Evolutionary conservation across 2,329 filamentous ascomycete species (phyloP).

Genomic region (Cercospora sojina): DNA sequence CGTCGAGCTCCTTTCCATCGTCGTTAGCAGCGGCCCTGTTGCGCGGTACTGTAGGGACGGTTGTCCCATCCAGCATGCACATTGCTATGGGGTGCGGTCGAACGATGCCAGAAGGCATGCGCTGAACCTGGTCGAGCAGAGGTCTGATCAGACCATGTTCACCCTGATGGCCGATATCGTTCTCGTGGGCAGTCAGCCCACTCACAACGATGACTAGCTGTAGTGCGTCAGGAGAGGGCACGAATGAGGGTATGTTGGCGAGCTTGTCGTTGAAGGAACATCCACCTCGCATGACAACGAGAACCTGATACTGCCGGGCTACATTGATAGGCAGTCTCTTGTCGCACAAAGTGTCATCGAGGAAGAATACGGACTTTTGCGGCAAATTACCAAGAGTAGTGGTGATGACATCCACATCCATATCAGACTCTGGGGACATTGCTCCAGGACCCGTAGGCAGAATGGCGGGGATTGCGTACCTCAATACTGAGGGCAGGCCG

Average conservation of each 20-base stretch:
- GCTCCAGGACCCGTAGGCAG: slow-evolving; percentile 63
- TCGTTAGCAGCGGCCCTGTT: not conserved
- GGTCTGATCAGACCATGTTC: slow-evolving; percentile 57
- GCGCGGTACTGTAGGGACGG: slow-evolving; percentile 24
- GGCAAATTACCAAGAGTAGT: slow-evolving; percentile 45
- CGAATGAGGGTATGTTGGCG: slow-evolving; percentile 75
- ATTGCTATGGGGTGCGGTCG: slow-evolving; percentile 74
- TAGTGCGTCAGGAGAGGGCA: slow-evolving; percentile 52
- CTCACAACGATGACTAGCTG: slow-evolving; percentile 80
- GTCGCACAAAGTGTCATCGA: slow-evolving; percentile 68
- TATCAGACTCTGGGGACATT: slow-evolving; percentile 59
- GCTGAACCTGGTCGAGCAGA: slow-evolving; percentile 71
- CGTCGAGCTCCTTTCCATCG: slow-evolving; percentile 4
- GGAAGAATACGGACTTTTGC: slow-evolving; percentile 58
- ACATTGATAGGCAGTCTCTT: slow-evolving; percentile 52
- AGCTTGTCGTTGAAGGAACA: slow-evolving; percentile 86
- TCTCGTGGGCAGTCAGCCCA: slow-evolving; percentile 48
- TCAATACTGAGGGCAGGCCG: slow-evolving; percentile 30
- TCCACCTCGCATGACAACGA: slow-evolving; percentile 76
- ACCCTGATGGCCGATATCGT: not conserved
- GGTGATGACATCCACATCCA: slow-evolving; percentile 30
- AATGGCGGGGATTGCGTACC: slow-evolving; percentile 49
- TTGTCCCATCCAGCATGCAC: slow-evolving; percentile 70
- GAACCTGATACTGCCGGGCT: slow-evolving; percentile 64
- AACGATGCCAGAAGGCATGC: slow-evolving; percentile 66